Evolutionary conservation across 2,329 filamentous ascomycete genomes (phyloP).

Genomic region (Trichoderma aggressivum): DNA sequence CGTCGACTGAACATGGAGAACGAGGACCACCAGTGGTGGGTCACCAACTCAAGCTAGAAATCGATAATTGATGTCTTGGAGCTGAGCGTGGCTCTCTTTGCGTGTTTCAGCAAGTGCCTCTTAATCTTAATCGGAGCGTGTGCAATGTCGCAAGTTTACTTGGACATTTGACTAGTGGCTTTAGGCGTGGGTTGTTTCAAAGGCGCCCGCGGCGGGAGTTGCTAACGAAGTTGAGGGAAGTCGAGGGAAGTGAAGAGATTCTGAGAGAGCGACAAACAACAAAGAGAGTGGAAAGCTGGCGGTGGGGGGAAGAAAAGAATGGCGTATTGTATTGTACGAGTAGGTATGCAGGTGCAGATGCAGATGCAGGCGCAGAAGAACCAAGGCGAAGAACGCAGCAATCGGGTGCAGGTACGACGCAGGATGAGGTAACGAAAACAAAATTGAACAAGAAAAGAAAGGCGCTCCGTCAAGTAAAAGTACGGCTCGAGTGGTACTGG

Average conservation of each 20-base stretch:
- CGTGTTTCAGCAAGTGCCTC: slow-evolving; percentile 14
- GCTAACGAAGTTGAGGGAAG: not conserved
- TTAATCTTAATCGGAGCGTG: slow-evolving; percentile 10
- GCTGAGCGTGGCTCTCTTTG: slow-evolving; percentile 8
- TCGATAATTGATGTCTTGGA: not conserved
- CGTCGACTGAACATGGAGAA: slow-evolving; percentile 40
- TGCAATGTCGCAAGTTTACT: slow-evolving; percentile 5
- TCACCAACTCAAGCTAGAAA: slow-evolving; percentile 3
- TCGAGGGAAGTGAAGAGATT: not conserved
- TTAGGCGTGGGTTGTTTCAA: slow-evolving; percentile 5
- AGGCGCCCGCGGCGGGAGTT: not conserved
- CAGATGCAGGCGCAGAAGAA: not conserved
- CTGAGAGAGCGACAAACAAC: slow-evolving; percentile 3
- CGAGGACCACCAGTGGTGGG: not conserved
- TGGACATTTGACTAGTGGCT: slow-evolving; percentile 7
- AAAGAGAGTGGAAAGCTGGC: not conserved
- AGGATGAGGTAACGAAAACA: not conserved
- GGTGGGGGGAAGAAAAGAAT: not conserved
- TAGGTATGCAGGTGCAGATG: not conserved
- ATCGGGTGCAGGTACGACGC: not conserved
- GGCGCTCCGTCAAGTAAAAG: slow-evolving; percentile 12
- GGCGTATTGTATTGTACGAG: not conserved
- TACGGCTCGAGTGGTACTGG: not conserved
- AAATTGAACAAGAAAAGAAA: not conserved
- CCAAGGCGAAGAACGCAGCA: not conserved